phyloP scores from a whole-genome alignment of 306 rosid species.

The Rosa multiflora region DNA sequence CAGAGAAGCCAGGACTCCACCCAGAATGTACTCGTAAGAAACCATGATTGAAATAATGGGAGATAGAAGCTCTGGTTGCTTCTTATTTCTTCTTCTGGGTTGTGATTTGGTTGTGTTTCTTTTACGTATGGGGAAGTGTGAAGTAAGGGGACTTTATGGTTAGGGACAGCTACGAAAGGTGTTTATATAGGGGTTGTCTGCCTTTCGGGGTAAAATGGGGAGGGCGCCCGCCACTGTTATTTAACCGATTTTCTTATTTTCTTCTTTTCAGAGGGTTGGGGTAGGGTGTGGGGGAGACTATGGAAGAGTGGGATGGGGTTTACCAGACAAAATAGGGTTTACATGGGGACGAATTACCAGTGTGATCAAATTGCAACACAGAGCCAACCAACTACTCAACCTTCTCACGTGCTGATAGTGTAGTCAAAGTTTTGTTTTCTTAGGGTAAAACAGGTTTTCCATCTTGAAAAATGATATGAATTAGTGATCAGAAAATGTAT shows the following conservation, averaged over 20 bases:
- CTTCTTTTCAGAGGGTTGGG: neutral
- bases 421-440: neutral
- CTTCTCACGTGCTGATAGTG: neutral
- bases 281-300: neutral
- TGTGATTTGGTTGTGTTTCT: neutral
- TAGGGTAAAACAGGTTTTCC: neutral
- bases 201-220: neutral
- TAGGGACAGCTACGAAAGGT: neutral
- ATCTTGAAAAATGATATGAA: neutral
- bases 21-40: slow-evolving; percentile 6
- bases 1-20: neutral
- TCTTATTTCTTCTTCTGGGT: neutral
- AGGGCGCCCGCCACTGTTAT: slow-evolving; percentile 11
- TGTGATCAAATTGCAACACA: neutral
- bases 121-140: neutral
- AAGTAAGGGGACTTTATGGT: neutral
- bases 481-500: too few relatives aligned
- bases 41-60: neutral
- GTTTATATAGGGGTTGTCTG: neutral
- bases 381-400: neutral
- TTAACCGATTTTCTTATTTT: neutral
- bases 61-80: neutral
- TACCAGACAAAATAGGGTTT: neutral
- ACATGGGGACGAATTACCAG: neutral
- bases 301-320: neutral